Conservation (phyloP, 164 flowering plant species). For the Taxillus chinensis region DNA sequence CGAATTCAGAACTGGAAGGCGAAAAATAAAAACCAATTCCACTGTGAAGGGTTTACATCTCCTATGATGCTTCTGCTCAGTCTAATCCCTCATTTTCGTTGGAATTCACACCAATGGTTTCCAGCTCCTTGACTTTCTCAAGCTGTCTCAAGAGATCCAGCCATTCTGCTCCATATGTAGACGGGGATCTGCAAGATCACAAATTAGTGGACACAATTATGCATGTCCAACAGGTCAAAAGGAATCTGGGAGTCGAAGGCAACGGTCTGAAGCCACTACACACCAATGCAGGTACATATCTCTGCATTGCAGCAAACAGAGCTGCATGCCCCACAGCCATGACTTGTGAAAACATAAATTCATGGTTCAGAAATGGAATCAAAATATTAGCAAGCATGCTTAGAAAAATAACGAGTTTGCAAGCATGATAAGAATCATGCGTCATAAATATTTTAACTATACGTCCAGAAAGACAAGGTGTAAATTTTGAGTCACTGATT, state of each 20-base stretch:
- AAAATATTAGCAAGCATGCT: neutral
- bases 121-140: conserved; percentile 81
- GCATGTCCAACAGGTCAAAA: no score
- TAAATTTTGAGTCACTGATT: no score
- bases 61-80: conserved; percentile 8
- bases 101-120: conserved; percentile 35
- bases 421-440: no score
- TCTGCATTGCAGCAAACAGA: conserved; percentile 83
- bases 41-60: no score
- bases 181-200: conserved; percentile 50
- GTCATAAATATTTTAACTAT: no score
- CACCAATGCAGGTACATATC: conserved; percentile 78
- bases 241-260: no score
- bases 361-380: neutral
- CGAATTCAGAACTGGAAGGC: conserved; percentile 12
- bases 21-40: no score
- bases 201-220: neutral
- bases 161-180: conserved; percentile 81
- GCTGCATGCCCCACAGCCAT: conserved; percentile 99
- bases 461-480: no score
- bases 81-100: conserved; percentile 33
- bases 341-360: conserved; percentile 38
- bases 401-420: no score
- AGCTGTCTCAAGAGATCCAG: conserved; percentile 90
- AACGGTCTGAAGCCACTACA: conserved; percentile 2